Percentiles rank a stretch among this genome's conserved stretches.
Evolutionary conservation across 1,284 basidiomycete species (phyloP).

Genomic region (Leccinum solheimii): DNA sequence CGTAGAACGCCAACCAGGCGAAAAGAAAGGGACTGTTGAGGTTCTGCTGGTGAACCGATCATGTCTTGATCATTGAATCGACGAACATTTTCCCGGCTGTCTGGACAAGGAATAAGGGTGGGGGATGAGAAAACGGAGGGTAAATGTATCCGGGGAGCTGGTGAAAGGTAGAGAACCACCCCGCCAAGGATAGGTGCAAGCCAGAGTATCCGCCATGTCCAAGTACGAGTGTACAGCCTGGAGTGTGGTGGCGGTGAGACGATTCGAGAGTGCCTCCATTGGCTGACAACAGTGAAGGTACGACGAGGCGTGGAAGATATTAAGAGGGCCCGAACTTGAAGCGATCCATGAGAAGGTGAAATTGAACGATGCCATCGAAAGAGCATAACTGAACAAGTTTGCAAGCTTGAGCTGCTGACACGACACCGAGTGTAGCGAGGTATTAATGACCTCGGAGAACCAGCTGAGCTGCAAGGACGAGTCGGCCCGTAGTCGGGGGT

Average conservation of each 20-base stretch:
- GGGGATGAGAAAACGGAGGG: constrained; percentile 57
- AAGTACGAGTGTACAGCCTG: constrained; percentile 26
- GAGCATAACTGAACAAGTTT: constrained; percentile 18
- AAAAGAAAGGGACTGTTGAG: constrained; percentile 45
- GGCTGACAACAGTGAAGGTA: constrained; percentile 8
- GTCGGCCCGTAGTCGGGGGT: too few species aligned
- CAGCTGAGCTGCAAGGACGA: background rate
- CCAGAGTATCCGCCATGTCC: constrained; percentile 47
- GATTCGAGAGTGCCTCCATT: constrained; percentile 1
- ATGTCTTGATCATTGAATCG: constrained; percentile 34
- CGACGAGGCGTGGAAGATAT: constrained; percentile 2
- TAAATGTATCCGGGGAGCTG: constrained; percentile 39
- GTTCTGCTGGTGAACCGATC: constrained; percentile 64
- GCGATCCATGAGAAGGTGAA: constrained; percentile 4
- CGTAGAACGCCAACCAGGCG: constrained; percentile 49
- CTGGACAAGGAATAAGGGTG: constrained; percentile 60
- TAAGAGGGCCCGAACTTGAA: constrained; percentile 1
- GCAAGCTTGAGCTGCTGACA: background rate
- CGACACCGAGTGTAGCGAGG: background rate
- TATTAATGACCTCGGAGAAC: background rate
- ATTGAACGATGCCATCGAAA: constrained; percentile 12
- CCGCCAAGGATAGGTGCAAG: constrained; percentile 58
- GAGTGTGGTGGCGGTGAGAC: constrained; percentile 17
- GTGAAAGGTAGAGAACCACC: constrained; percentile 48
- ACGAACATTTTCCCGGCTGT: constrained; percentile 26